phyloP scores from a whole-genome alignment of 495 filamentous ascomycete genomes.

The Talaromyces stipitatus region DNA sequence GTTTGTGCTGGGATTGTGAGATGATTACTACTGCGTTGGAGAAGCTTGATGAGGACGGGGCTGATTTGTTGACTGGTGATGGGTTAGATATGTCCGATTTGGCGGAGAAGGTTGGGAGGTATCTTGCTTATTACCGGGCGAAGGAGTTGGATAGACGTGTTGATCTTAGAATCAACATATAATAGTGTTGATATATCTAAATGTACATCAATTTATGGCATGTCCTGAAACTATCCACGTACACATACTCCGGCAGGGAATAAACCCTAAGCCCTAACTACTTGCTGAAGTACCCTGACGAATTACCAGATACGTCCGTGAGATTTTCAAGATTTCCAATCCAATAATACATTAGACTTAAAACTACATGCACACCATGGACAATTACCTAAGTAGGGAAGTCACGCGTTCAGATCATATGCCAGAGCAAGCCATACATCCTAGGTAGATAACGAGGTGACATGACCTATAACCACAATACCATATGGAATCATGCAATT shows the following conservation, averaged over 20 bases:
- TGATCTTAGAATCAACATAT: neutral
- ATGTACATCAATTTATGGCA: neutral
- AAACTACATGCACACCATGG: too few relatives aligned
- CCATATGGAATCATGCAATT: neutral
- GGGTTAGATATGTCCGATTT: neutral
- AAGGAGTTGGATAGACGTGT: neutral
- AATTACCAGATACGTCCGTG: too few relatives aligned
- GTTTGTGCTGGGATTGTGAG: constrained; percentile 9
- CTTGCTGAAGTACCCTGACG: too few relatives aligned
- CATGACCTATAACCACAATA: too few relatives aligned
- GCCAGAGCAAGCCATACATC: too few relatives aligned
- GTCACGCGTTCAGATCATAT: too few relatives aligned
- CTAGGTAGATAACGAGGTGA: too few relatives aligned
- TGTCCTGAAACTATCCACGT: neutral
- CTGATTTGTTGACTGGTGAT: neutral
- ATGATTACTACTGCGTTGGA: neutral
- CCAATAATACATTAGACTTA: too few relatives aligned
- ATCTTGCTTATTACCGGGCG: neutral
- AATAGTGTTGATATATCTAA: neutral
- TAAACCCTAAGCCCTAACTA: too few relatives aligned
- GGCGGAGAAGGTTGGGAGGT: neutral
- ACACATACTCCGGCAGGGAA: too few relatives aligned
- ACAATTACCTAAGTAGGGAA: too few relatives aligned
- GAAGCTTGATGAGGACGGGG: neutral
- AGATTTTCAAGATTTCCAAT: too few relatives aligned